Evolutionary conservation across 2,329 filamentous ascomycete species (phyloP), one percentile per base, ranked within the genome.

Genomic region (Colletotrichum godetiae): DNA sequence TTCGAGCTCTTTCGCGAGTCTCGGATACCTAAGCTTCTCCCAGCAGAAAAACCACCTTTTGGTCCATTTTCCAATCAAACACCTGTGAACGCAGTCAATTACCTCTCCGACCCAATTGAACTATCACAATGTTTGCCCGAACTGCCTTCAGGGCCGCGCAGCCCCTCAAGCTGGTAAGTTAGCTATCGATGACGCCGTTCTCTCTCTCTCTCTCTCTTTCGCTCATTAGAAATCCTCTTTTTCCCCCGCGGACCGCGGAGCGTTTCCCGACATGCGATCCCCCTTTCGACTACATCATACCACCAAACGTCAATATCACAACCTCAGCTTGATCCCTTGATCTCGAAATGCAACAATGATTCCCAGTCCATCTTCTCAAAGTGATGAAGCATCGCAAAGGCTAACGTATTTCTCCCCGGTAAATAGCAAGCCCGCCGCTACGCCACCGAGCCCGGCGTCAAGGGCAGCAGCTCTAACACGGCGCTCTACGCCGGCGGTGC

Each of bases 161-260:
- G 84, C 91, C 92, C 76, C 82, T 93, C 77, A 90, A 88, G 82
- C 89, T 89, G 85, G 92, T 94, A 85, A 81, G 89, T 5, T 49
- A 57, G 46, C 29, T 62, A 12, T 78, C 8, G 42, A 46, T 46
- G 19, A 49, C 42, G 42, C 42, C 19, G 42, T 69, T 46, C 6
- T 15, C 37, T 53, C 52, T 52, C 59, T 60, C 55, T 35, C 24
- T 35, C 15, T 11, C 27, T 64, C n/a, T 12, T 2, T 46, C 13
- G 24, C 24, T 65, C 10, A 52, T 52, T 27, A 10, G 10, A 33
- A 56, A 29, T 42, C 7, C 15, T 33, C 31, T 13, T 10, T 29
- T 10, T 52, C 62, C 19, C 59, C 59, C 5, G 22, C 37, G n/a
- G 19, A 10, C 4, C 6, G 19, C 24, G 35, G 37, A 29, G 10